phyloP scores from a whole-genome alignment of 768 basidiomycete genomes.

The Lentinus tigrinus region DNA sequence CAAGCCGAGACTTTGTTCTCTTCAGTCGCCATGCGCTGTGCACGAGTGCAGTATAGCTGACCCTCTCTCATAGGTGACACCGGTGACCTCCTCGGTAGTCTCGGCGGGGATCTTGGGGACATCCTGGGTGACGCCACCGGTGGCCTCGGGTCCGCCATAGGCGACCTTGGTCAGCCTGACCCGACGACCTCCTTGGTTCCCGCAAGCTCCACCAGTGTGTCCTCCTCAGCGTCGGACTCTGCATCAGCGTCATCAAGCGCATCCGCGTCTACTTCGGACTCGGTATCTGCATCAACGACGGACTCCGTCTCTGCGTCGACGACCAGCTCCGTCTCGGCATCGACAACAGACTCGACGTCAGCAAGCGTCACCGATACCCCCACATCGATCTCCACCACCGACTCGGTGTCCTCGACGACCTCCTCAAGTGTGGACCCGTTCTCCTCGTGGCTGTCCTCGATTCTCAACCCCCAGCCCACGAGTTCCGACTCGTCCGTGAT shows the following conservation, averaged over 20 bases:
- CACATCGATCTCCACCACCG: not conserved
- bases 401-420: not conserved
- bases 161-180: not conserved
- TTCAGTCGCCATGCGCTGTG: no score
- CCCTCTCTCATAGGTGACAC: not conserved
- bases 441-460: not conserved
- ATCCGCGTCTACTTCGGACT: slow-evolving; percentile 1
- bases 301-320: not conserved
- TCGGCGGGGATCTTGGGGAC: not conserved
- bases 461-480: not conserved
- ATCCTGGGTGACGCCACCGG: not conserved
- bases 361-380: slow-evolving; percentile 1
- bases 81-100: not conserved
- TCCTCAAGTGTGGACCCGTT: not conserved
- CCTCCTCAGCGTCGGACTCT: not conserved
- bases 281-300: not conserved
- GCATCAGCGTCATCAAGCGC: slow-evolving; percentile 2
- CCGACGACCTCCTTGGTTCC: slow-evolving; percentile 10
- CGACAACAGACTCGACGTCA: not conserved
- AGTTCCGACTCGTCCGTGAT: no score
- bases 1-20: no score
- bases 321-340: not conserved
- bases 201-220: slow-evolving; percentile 13
- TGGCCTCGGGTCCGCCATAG: not conserved
- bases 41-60: no score